Base-by-base conservation (phyloP, 768 basidiomycete genomes). In the Russula virescens region DNA sequence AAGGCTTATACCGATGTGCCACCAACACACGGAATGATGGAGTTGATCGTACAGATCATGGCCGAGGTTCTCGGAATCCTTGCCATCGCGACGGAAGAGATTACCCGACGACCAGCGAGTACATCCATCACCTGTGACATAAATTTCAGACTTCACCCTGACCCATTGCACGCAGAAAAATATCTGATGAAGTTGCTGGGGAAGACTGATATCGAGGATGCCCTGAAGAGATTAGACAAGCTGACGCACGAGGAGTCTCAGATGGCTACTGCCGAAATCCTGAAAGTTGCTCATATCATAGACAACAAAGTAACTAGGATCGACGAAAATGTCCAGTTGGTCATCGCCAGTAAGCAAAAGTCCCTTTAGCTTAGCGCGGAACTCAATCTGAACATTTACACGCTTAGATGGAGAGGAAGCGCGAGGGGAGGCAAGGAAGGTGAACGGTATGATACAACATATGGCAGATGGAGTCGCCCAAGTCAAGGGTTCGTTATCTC, bases 11-110 rank as follows among this genome's bases (percentile, higher is more conserved):
- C 48, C 9, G 38, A 51, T 31, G 49, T 51, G 19, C 58, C 28
- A 21, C 26, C 21, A 2, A 21, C 49, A 3, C n/a, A 28, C n/a
- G 4, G 14, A 8, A 59, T 51, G 58, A 59, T 6, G 14, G 58
- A 51, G 8, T 8, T 50, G 25, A 51, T 51, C 19, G 26, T 43
- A 18, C 21, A 59, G 28, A 59, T 43, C 28, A 59, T 51, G 26
- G 58, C 51, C 4, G 58, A 51, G 19, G 40, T 59, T 16, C 58
- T 59, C 2, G 58, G 42, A 28, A 31, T 59, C 23, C 49, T 59
- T 19, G 58, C 58, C 5, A 34, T 51, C 5, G 49, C 58, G 0
- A 59, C 58, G 1, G 43, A 51, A 31, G 49, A 21, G 28, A 51
- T 59, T 10, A 59, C 43, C 10, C 40, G 43, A 19, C 19, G 28